These are phyloP conservation scores for Talaromyces wortmannii DNA, from an alignment of 495 filamentous ascomycete genomes.

Conservation along the genomic window DNA sequence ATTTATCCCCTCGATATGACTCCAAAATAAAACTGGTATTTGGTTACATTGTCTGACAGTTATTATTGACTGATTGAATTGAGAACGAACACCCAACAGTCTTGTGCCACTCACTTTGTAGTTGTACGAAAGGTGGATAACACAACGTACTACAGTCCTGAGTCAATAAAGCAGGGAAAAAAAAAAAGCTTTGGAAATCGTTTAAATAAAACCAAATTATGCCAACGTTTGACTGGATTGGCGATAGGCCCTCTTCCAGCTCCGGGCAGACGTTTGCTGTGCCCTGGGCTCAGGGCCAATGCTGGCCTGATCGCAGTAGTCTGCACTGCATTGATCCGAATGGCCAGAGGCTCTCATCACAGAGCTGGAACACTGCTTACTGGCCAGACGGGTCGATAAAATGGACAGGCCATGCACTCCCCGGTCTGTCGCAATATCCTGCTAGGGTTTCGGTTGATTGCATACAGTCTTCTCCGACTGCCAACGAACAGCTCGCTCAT, in stretches of 20 bases:
- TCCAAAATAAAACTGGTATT: no score
- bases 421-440: conserved; percentile 3
- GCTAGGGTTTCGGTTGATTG: background rate
- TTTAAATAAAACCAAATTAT: background rate
- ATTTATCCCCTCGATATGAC: no score
- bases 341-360: conserved; percentile 17
- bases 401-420: conserved; percentile 38
- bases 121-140: no score
- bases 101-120: no score
- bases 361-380: conserved; percentile 35
- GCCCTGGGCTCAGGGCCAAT: conserved; percentile 34
- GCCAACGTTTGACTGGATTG: conserved; percentile 28
- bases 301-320: conserved; percentile 16
- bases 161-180: background rate
- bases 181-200: no score
- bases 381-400: conserved; percentile 41
- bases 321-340: conserved; percentile 18
- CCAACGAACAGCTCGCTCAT: background rate
- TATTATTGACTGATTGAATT: no score
- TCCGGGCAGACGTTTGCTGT: conserved; percentile 32
- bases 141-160: background rate
- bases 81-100: no score
- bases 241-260: conserved; percentile 18
- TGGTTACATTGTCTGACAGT: no score
- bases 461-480: background rate